These are phyloP conservation scores for Lepiota brunneoincarnata DNA, from an alignment of 768 basidiomycete species.

Conservation along the genomic window DNA sequence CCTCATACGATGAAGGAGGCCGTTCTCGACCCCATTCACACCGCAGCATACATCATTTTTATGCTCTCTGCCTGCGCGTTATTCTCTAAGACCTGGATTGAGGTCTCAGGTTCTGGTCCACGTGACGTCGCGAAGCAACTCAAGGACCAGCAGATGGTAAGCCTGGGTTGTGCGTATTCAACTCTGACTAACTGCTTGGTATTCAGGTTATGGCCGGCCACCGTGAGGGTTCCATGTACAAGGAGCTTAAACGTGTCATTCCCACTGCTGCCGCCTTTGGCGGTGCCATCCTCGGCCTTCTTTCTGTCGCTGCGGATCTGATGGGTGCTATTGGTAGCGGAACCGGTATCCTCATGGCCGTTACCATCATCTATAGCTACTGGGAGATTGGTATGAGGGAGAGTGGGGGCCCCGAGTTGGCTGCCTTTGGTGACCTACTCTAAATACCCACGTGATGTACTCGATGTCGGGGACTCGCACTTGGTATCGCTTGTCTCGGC, in stretches of 20 bases:
- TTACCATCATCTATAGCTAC: conserved; percentile 96
- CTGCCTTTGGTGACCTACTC: conserved; percentile 74
- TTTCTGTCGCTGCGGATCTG: conserved; percentile 89
- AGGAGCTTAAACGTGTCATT: conserved; percentile 96
- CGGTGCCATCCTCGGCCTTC: conserved; percentile 91
- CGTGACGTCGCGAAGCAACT: conserved; percentile 96
- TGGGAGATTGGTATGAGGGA: conserved; percentile 96
- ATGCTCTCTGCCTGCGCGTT: conserved; percentile 93
- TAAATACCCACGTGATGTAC: conserved; percentile 28
- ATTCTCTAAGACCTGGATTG: conserved; percentile 99
- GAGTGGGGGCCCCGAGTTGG: conserved; percentile 80
- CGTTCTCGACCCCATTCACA: conserved; percentile 92
- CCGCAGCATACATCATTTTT: conserved; percentile 85
- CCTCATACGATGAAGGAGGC: conserved; percentile 91
- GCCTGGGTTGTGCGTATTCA: conserved; percentile 9
- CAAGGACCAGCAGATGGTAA: conserved; percentile 97
- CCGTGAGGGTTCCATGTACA: conserved; percentile 98
- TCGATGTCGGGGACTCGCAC: too few species aligned
- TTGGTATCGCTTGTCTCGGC: too few species aligned
- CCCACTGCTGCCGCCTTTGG: conserved; percentile 98
- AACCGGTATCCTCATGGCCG: conserved; percentile 96
- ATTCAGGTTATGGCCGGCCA: conserved; percentile 79
- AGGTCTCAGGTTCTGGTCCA: conserved; percentile 94
- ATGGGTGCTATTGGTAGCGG: conserved; percentile 96
- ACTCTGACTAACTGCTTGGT: neutral